Percentiles rank a stretch among this genome's conserved stretches.
Conservation (phyloP, 495 filamentous ascomycete species). For the Penicillium psychrofluorescens region DNA sequence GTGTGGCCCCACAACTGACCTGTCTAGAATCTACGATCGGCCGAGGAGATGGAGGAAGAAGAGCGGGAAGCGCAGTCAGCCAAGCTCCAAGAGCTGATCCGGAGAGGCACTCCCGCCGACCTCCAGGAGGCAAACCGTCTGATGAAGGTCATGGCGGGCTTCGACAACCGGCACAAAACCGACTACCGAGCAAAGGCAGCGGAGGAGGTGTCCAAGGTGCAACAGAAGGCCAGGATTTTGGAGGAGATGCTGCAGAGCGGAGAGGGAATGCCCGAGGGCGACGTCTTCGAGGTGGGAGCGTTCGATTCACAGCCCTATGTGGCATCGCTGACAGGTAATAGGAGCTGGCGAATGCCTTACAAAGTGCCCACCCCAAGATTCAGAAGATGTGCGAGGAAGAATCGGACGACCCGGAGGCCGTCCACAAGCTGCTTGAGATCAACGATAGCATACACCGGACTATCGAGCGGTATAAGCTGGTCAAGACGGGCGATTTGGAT, state of each 20-base stretch:
- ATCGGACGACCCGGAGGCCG: conserved; percentile 91
- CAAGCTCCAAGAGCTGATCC: conserved; percentile 93
- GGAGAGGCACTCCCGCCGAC: conserved; percentile 83
- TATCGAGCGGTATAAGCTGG: conserved; percentile 85
- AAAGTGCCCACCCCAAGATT: conserved; percentile 95
- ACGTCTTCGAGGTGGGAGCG: conserved; percentile 72
- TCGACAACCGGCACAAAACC: conserved; percentile 87
- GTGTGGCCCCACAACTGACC: conserved; percentile 19
- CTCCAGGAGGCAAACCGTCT: conserved; percentile 91
- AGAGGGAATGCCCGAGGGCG: conserved; percentile 77
- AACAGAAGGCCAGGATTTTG: conserved; percentile 81
- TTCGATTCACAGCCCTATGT: background rate
- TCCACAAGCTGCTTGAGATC: conserved; percentile 90
- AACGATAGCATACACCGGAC: conserved; percentile 98
- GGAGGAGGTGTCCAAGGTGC: conserved; percentile 87
- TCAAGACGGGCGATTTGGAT: conserved; percentile 89
- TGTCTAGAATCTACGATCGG: conserved; percentile 80
- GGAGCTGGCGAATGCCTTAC: conserved; percentile 86
- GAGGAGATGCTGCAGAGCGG: conserved; percentile 90
- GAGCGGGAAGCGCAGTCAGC: conserved; percentile 91
- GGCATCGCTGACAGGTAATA: conserved; percentile 16
- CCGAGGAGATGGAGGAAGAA: conserved; percentile 98
- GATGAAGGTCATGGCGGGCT: conserved; percentile 99
- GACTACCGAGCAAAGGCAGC: conserved; percentile 97
- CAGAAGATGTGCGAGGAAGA: conserved; percentile 99